A percentile compares a stretch with the other conserved stretches of the same genome.
Conservation (phyloP, 192 early-diverging fungal species). For the Dissophora globulifera region DNA sequence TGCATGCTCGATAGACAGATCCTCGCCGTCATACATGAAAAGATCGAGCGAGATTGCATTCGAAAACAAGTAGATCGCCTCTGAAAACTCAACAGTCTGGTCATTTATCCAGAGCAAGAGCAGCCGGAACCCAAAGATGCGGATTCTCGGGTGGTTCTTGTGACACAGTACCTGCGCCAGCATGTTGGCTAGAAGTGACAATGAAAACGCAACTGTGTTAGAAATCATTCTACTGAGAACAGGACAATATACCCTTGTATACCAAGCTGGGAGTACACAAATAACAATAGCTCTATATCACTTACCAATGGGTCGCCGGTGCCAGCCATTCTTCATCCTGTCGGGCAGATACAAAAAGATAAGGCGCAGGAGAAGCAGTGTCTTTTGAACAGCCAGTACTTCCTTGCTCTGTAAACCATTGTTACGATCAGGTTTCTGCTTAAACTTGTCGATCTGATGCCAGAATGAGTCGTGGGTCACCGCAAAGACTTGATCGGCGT, state of each 20-base stretch:
- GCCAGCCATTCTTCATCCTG: constrained; percentile 80
- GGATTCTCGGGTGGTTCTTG: constrained; percentile 75
- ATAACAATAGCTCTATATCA: too few species aligned
- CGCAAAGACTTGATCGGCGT: constrained; percentile 74
- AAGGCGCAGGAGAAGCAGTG: constrained; percentile 70
- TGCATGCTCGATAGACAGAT: constrained; percentile 33
- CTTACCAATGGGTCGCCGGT: constrained; percentile 71
- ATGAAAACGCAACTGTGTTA: background rate
- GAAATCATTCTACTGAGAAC: too few species aligned
- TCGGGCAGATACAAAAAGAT: constrained; percentile 75
- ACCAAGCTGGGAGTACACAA: too few species aligned
- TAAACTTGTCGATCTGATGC: constrained; percentile 80
- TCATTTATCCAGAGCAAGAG: constrained; percentile 79
- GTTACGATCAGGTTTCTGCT: constrained; percentile 68
- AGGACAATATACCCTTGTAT: too few species aligned
- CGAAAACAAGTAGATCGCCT: constrained; percentile 69
- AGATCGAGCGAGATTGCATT: constrained; percentile 72
- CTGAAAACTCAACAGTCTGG: constrained; percentile 67
- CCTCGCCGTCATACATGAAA: constrained; percentile 60
- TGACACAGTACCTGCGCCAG: constrained; percentile 70
- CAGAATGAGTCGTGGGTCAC: constrained; percentile 76
- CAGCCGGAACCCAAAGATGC: constrained; percentile 77
- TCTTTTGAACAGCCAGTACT: constrained; percentile 69
- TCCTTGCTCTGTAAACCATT: constrained; percentile 72
- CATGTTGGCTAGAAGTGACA: constrained; percentile 61